Conservation (phyloP, 2,329 filamentous ascomycete genomes). For the Apiospora rasikravindrae region DNA sequence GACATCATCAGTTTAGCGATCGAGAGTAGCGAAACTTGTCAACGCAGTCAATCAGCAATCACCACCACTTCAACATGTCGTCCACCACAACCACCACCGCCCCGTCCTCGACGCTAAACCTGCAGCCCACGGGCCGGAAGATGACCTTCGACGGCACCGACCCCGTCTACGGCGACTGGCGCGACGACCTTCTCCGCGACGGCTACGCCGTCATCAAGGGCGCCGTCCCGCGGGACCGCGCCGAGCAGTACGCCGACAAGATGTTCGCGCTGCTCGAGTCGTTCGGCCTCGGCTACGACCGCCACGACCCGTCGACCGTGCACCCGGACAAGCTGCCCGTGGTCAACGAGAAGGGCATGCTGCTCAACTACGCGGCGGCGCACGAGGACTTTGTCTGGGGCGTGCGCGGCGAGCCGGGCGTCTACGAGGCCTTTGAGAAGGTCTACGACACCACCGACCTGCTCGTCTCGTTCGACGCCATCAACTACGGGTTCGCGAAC, state of each 20-base stretch:
- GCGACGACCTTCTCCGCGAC: constrained; percentile 34
- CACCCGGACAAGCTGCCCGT: constrained; percentile 38
- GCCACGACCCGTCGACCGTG: constrained; percentile 46
- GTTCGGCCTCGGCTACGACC: constrained; percentile 31
- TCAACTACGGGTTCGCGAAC: constrained; percentile 50
- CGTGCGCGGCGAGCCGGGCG: constrained; percentile 52
- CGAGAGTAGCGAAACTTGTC: not conserved
- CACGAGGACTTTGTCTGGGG: constrained; percentile 57
- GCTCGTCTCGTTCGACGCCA: constrained; percentile 54
- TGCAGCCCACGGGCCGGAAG: not conserved
- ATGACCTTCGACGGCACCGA: constrained; percentile 18
- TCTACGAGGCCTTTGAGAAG: constrained; percentile 51
- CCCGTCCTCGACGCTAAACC: not conserved
- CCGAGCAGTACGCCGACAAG: constrained; percentile 28
- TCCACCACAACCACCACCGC: not conserved
- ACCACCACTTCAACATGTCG: not conserved
- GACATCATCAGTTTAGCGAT: not conserved
- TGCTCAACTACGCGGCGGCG: constrained; percentile 49
- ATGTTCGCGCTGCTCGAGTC: constrained; percentile 27
- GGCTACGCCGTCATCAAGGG: constrained; percentile 37
- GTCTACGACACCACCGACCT: constrained; percentile 51
- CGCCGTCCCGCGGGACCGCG: constrained; percentile 28
- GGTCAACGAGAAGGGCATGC: constrained; percentile 56
- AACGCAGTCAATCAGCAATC: not conserved
- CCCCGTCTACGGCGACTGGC: constrained; percentile 28